Percentiles rank a stretch among this genome's conserved stretches.
Evolutionary conservation across 208 protist species (phyloP).

Genomic region (Leishmania lainsoni): DNA sequence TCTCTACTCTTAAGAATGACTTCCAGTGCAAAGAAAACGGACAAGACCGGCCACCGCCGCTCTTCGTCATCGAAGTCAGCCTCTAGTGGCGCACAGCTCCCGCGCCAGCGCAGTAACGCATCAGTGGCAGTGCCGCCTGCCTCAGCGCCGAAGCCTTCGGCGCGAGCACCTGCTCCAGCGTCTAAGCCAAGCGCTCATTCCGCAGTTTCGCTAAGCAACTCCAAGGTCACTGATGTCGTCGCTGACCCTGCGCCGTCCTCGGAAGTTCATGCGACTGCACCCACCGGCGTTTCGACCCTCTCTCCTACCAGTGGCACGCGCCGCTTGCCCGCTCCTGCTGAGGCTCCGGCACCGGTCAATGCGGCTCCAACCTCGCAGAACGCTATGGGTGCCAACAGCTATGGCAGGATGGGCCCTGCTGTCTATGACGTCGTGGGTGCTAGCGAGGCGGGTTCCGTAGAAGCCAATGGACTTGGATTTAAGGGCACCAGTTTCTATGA

Average conservation of each 20-base stretch:
- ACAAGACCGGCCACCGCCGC: conserved; percentile 24
- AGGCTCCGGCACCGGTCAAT: background rate
- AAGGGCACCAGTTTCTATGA: background rate
- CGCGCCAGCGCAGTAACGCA: conserved; percentile 2
- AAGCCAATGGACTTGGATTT: background rate
- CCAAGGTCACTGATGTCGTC: background rate
- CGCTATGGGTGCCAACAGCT: conserved; percentile 11
- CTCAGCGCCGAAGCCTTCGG: background rate
- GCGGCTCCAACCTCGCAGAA: background rate
- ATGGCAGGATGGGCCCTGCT: conserved; percentile 14
- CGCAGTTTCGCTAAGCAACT: background rate
- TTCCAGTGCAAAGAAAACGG: conserved; percentile 15
- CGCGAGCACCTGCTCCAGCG: background rate
- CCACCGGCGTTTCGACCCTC: background rate
- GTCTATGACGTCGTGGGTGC: conserved; percentile 6
- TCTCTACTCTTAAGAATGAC: conserved; percentile 7
- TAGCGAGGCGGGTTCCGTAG: background rate
- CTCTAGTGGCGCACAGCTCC: background rate
- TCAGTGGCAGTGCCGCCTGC: background rate
- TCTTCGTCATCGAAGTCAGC: background rate
- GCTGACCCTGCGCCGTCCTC: conserved; percentile 1
- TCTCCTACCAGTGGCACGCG: background rate
- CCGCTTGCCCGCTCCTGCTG: conserved; percentile 1
- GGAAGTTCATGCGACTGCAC: background rate
- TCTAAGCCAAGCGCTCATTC: background rate